Evolutionary conservation across 2,329 filamentous ascomycete species (phyloP).

Genomic region (Cercospora sojina): DNA sequence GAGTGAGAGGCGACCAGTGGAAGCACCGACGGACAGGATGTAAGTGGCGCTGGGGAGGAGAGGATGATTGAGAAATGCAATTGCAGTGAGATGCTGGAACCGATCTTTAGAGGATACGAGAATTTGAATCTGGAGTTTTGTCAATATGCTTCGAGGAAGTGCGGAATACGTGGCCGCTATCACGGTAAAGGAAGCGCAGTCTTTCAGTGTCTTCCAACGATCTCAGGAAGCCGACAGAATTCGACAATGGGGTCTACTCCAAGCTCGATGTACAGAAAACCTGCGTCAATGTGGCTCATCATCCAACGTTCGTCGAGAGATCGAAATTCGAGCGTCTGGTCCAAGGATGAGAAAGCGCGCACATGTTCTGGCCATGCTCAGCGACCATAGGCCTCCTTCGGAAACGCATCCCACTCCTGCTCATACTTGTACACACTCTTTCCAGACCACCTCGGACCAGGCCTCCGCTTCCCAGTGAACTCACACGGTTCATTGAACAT

Average conservation of each 20-base stretch:
- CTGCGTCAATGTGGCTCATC: not conserved
- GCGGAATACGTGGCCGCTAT: not conserved
- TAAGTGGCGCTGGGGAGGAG: not conserved
- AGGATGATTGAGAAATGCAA: not conserved
- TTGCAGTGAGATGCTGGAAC: not conserved
- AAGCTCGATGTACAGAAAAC: not conserved
- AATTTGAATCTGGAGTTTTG: not conserved
- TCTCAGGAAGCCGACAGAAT: not conserved
- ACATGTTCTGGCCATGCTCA: slow-evolving; percentile 6
- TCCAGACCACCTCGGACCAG: slow-evolving; percentile 27
- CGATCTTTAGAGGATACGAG: not conserved
- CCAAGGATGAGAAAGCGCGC: no score
- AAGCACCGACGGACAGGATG: not conserved
- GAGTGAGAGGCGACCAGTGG: not conserved
- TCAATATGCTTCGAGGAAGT: not conserved
- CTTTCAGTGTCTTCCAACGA: not conserved
- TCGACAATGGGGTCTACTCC: not conserved
- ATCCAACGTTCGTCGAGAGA: not conserved
- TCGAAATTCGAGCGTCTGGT: not conserved
- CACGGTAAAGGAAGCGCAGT: not conserved
- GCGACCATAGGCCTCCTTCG: slow-evolving; percentile 34
- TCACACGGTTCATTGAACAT: slow-evolving; percentile 33
- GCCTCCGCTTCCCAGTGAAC: slow-evolving; percentile 33
- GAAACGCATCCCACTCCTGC: slow-evolving; percentile 32
- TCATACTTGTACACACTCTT: slow-evolving; percentile 30